Base-by-base conservation (phyloP, 2,329 filamentous ascomycete species). In the Cordyceps tenuipes region DNA sequence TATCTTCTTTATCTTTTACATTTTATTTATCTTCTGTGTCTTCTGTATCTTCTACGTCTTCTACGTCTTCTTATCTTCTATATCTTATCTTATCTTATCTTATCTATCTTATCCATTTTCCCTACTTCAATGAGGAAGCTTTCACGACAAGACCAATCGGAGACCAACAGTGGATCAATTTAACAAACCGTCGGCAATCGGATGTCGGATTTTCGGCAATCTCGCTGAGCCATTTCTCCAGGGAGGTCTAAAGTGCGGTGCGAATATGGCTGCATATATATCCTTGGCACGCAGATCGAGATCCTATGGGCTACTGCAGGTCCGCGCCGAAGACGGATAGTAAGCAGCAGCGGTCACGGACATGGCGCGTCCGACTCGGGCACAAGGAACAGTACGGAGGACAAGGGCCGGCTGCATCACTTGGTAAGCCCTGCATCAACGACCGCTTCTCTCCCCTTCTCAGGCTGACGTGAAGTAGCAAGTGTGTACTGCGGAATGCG, bases 401-500 rank as follows among this genome's bases (percentile, higher is more conserved):
- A 61, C 64, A 2, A 65, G 57, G 51, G 62, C 64, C 17, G 64
- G 64, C 7, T 65, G 64, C 29, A 59, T 43, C 3, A 63, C 64
- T 51, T 65, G 64, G 64, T 65, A 57, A n/a, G 62, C 13, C 13
- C n/a, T 21, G n/a, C n/a, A 21, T 46, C 19, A 46, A 7, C 10
- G 29, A 29, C n/a, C 2, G n/a, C 10, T 29, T 15, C 46, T 34
- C n/a, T 19, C 6, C 3, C 34, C 47, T n/a, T 50, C 47, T n/a
- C 26, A 50, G 47, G 50, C 50, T 43, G 41, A 53, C 34, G 26
- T 26, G 2, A 4, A 12, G 8, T 8, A 53, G 50, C 50, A 53
- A 53, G 50, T 53, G 17, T 23, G 50, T 53, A 29, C 13, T 29
- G 9, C 4, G 34, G 34, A 10, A 36, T 36, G 29, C 21, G 12